A percentile compares a stretch with the other conserved stretches of the same genome.
These are phyloP conservation scores for Calonectria montana DNA, from an alignment of 2,329 filamentous ascomycete genomes.

Conservation along the genomic window DNA sequence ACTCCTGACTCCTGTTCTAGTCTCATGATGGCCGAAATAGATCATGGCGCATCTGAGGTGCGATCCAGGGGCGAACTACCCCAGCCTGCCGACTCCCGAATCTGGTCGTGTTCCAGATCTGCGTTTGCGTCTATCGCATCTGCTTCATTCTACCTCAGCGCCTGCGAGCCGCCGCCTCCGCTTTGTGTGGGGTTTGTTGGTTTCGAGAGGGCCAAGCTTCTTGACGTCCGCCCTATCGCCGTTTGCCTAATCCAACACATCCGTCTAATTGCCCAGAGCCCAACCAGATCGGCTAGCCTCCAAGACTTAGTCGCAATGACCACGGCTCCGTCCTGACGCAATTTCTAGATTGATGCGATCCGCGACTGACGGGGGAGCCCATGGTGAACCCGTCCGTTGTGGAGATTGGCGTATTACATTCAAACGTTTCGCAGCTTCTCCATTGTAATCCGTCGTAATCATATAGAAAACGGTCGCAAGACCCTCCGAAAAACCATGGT, in stretches of 20 bases:
- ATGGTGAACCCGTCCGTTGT: constrained; percentile 10
- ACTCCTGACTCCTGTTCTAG: constrained; percentile 23
- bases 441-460: constrained; percentile 9
- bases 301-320: constrained; percentile 14
- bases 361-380: constrained; percentile 13
- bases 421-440: constrained; percentile 17
- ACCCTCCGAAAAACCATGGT: not conserved
- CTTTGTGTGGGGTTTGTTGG: not conserved
- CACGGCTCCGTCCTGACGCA: constrained; percentile 29
- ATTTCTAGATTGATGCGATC: constrained; percentile 24
- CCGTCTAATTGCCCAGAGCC: constrained; percentile 8
- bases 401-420: constrained; percentile 16
- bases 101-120: constrained; percentile 1
- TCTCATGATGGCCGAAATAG: constrained; percentile 13
- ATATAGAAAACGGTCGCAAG: constrained; percentile 11
- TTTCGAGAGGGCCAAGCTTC: constrained; percentile 1
- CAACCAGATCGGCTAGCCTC: constrained; percentile 4
- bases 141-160: not conserved
- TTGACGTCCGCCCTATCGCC: not conserved
- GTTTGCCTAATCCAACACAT: not conserved
- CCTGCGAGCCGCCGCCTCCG: not conserved
- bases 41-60: constrained; percentile 22
- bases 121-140: not conserved
- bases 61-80: constrained; percentile 24
- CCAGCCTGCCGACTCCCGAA: constrained; percentile 17